These are phyloP conservation scores for Fonsecaea erecta DNA, from an alignment of 2,329 filamentous ascomycete species.

Conservation along the genomic window DNA sequence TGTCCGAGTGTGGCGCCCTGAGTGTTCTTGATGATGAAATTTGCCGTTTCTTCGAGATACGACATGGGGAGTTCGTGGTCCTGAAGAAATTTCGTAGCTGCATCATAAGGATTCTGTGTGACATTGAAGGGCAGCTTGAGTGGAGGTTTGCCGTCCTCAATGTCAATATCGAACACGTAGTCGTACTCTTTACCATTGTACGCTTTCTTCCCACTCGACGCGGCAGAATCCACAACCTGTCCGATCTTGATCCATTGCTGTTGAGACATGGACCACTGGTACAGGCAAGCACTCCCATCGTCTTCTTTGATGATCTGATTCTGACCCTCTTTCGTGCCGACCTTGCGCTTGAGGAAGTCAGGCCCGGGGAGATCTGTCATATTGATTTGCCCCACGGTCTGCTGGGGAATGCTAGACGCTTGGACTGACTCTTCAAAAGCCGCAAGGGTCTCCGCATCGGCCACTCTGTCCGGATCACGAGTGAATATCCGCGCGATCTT, in stretches of 20 bases:
- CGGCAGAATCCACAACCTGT: constrained; percentile 89
- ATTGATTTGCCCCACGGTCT: constrained; percentile 81
- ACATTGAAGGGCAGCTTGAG: constrained; percentile 94
- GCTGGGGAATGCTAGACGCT: constrained; percentile 82
- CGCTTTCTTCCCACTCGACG: constrained; percentile 77
- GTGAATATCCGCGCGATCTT: constrained; percentile 84
- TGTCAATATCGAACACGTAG: constrained; percentile 95
- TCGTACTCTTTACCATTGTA: constrained; percentile 90
- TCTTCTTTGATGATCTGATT: constrained; percentile 86
- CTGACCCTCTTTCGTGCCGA: constrained; percentile 94
- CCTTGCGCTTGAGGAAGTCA: constrained; percentile 79
- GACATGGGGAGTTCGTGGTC: constrained; percentile 85
- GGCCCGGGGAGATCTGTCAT: constrained; percentile 89
- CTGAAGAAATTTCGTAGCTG: constrained; percentile 85
- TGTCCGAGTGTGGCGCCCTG: constrained; percentile 80
- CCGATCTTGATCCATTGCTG: constrained; percentile 85
- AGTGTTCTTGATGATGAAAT: constrained; percentile 90
- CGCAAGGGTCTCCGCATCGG: constrained; percentile 68
- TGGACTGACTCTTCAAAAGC: constrained; percentile 83
- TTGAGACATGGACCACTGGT: constrained; percentile 78
- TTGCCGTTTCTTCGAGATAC: constrained; percentile 88
- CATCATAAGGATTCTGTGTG: constrained; percentile 89
- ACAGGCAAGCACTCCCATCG: constrained; percentile 81
- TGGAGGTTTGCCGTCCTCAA: constrained; percentile 89
- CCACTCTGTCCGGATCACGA: constrained; percentile 69